Conservation (phyloP, 1,139 yeast species). For the Magnusiomyces fungicola region DNA sequence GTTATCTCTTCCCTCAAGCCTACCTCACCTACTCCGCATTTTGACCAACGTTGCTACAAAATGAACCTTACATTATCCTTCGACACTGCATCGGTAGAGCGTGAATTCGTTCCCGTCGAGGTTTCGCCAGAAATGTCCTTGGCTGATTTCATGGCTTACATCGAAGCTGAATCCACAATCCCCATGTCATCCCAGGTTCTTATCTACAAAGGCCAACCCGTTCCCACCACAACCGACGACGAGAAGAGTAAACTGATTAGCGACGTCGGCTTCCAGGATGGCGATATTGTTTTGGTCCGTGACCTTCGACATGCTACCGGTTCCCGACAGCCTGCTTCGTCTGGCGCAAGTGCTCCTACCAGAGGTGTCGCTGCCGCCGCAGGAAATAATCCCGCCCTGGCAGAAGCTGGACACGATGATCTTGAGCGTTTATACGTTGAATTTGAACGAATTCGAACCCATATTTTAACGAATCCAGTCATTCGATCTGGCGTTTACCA, state of each 20-base stretch:
- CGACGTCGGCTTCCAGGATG: slow-evolving; percentile 44
- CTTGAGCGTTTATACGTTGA: slow-evolving; percentile 20
- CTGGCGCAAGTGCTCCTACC: slow-evolving; percentile 4
- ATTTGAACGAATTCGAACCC: slow-evolving; percentile 33
- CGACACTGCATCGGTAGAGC: not conserved
- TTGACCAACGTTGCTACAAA: too few relatives aligned
- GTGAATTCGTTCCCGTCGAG: slow-evolving; percentile 40
- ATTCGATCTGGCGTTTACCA: slow-evolving; percentile 30
- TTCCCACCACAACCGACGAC: slow-evolving; percentile 29
- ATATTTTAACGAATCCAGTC: slow-evolving; percentile 30
- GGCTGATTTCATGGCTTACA: slow-evolving; percentile 64
- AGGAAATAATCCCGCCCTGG: slow-evolving; percentile 15
- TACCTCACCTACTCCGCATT: too few relatives aligned
- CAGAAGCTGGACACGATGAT: slow-evolving; percentile 2
- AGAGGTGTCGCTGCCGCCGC: slow-evolving; percentile 12
- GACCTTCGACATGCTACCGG: slow-evolving; percentile 6
- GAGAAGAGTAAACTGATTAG: slow-evolving; percentile 36
- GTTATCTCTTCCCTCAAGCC: too few relatives aligned
- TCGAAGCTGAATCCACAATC: slow-evolving; percentile 66
- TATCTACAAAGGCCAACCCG: slow-evolving; percentile 39
- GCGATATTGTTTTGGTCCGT: slow-evolving; percentile 48
- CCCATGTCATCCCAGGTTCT: slow-evolving; percentile 43
- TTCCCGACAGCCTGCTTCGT: not conserved
- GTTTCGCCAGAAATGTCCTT: slow-evolving; percentile 58
- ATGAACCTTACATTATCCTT: not conserved